phyloP scores from a whole-genome alignment of 495 filamentous ascomycete species.

The Penicillium psychrofluorescens region DNA sequence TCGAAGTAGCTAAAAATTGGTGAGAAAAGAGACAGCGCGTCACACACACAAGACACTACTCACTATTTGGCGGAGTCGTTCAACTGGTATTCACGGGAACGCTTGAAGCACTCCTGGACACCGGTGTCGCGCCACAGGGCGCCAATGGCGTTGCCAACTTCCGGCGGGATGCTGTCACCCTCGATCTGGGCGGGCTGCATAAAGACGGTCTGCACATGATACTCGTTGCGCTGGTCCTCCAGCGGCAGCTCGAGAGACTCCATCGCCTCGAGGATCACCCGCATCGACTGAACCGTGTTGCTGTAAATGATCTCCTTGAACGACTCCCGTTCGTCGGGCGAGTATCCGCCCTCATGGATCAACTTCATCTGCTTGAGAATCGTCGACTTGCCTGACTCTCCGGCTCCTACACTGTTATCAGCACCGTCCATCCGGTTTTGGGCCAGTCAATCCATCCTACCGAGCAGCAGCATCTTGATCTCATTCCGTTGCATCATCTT shows the following conservation, averaged over 20 bases:
- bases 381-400: slow-evolving; percentile 99
- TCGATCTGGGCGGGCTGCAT: slow-evolving; percentile 95
- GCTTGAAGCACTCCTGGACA: slow-evolving; percentile 92
- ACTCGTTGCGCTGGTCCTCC: slow-evolving; percentile 81
- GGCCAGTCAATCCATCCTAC: slow-evolving; percentile 45
- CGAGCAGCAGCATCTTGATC: slow-evolving; percentile 98
- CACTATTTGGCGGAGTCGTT: slow-evolving; percentile 99
- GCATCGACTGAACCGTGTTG: slow-evolving; percentile 95
- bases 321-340: slow-evolving; percentile 49
- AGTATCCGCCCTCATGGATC: slow-evolving; percentile 51
- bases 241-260: slow-evolving; percentile 85
- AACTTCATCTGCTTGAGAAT: slow-evolving; percentile 98
- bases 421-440: neutral
- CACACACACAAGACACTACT: slow-evolving; percentile 25
- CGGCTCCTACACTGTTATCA: slow-evolving; percentile 62
- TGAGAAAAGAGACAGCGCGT: slow-evolving; percentile 2
- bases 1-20: slow-evolving; percentile 75
- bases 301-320: slow-evolving; percentile 97
- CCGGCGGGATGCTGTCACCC: slow-evolving; percentile 87
- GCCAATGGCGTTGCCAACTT: slow-evolving; percentile 89
- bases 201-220: slow-evolving; percentile 92
- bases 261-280: slow-evolving; percentile 94
- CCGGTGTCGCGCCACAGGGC: slow-evolving; percentile 91
- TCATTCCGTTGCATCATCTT: slow-evolving; percentile 94
- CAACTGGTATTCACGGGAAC: slow-evolving; percentile 91